Percentiles rank a stretch among this genome's conserved stretches.
phyloP scores from a whole-genome alignment of 345 rosid genomes.

The Eucalyptus erythrocorys region DNA sequence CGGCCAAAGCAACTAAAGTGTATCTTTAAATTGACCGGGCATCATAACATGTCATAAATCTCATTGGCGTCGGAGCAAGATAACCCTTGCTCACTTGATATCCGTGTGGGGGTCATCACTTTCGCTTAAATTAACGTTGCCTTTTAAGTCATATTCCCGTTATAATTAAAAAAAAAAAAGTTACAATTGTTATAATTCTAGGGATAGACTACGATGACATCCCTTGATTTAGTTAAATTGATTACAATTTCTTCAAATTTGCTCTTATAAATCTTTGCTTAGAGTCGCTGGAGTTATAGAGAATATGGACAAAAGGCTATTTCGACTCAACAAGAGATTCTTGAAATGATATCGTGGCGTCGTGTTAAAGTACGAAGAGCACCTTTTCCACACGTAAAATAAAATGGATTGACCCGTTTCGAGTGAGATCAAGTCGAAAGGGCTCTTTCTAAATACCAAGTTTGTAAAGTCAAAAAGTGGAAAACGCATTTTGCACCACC shows the following conservation, averaged over 20 bases:
- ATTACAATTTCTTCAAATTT: background rate
- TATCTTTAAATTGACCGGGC: background rate
- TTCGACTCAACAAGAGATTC: background rate
- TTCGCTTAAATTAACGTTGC: background rate
- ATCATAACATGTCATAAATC: background rate
- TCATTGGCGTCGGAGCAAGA: background rate
- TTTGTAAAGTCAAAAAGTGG: background rate
- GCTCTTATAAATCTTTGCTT: background rate
- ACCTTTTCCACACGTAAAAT: background rate
- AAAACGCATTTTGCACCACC: background rate
- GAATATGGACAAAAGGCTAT: background rate
- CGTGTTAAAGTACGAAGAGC: background rate
- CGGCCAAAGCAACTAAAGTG: too few species aligned
- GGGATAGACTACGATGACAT: background rate
- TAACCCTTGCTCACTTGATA: background rate
- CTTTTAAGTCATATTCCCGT: background rate
- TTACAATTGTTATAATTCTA: background rate
- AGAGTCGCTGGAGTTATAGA: background rate
- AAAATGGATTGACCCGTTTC: background rate
- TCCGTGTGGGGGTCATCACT: too few species aligned
- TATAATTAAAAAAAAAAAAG: background rate
- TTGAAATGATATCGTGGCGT: background rate
- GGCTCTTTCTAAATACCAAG: background rate
- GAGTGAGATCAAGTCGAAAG: background rate
- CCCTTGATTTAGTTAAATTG: background rate